Evolutionary conservation across 2,329 filamentous ascomycete species (phyloP).

Genomic region (Exophiala xenobiotica): DNA sequence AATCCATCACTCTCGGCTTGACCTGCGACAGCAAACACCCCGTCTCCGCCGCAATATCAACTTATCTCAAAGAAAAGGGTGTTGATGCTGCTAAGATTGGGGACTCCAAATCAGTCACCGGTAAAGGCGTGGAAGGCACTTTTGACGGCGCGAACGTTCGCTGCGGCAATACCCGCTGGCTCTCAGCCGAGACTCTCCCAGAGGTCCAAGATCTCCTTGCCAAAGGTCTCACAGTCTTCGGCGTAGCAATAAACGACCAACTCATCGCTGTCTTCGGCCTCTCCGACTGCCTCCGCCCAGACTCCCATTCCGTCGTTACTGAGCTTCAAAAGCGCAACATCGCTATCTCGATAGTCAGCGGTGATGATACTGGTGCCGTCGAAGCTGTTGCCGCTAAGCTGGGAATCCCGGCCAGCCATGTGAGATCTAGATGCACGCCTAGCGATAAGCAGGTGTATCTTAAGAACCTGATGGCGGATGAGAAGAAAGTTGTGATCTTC

Average conservation of each 20-base stretch:
- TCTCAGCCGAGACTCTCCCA: constrained; percentile 37
- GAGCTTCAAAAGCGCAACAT: constrained; percentile 51
- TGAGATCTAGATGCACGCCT: constrained; percentile 51
- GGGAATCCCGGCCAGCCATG: constrained; percentile 41
- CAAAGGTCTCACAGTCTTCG: constrained; percentile 55
- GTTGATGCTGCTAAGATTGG: constrained; percentile 25
- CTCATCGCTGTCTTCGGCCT: constrained; percentile 54
- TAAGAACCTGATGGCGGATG: constrained; percentile 20
- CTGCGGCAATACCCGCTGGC: constrained; percentile 35
- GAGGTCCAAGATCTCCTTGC: constrained; percentile 38
- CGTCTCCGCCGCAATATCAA: constrained; percentile 51
- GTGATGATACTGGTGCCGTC: constrained; percentile 55
- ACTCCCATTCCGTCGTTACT: constrained; percentile 52
- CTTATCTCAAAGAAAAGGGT: constrained; percentile 39
- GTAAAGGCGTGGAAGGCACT: constrained; percentile 32
- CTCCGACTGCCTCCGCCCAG: constrained; percentile 48
- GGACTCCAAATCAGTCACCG: constrained; percentile 32
- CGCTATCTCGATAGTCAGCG: constrained; percentile 55
- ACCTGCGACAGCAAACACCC: constrained; percentile 54
- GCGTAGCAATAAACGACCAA: constrained; percentile 50
- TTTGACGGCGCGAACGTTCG: constrained; percentile 11
- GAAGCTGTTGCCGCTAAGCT: constrained; percentile 46
- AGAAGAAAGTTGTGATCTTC: constrained; percentile 51
- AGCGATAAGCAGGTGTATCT: constrained; percentile 53
- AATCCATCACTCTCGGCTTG: constrained; percentile 35